These are phyloP conservation scores for Trichophyton equinum DNA, from an alignment of 2,329 filamentous ascomycete species.

Conservation along the genomic window DNA sequence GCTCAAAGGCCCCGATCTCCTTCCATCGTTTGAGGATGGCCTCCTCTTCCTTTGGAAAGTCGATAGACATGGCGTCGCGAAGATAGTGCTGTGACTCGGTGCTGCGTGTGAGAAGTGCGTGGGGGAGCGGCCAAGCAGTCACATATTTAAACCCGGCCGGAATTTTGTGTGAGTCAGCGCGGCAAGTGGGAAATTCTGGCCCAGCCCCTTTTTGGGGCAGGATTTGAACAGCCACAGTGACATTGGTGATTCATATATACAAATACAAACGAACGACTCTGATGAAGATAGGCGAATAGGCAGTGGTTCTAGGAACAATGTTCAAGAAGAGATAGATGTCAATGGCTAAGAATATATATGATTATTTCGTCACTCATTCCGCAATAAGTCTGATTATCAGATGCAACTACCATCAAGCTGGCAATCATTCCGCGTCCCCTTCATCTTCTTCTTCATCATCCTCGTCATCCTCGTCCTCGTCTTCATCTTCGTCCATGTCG, in stretches of 20 bases:
- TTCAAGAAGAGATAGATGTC: background rate
- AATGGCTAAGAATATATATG: slow-evolving; percentile 4
- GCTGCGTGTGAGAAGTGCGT: background rate
- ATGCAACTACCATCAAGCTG: background rate
- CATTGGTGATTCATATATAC: background rate
- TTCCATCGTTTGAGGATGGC: slow-evolving; percentile 73
- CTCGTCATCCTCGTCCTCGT: slow-evolving; percentile 45
- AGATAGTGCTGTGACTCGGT: background rate
- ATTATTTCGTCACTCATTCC: background rate
- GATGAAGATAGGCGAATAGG: background rate
- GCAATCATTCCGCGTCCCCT: slow-evolving; percentile 19
- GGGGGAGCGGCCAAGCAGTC: background rate
- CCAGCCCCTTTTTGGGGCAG: background rate
- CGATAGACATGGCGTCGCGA: slow-evolving; percentile 58
- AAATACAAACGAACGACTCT: background rate
- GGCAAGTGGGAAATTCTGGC: background rate
- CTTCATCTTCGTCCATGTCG: slow-evolving; percentile 56
- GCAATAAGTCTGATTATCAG: background rate
- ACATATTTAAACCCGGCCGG: background rate
- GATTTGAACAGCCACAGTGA: too few species aligned
- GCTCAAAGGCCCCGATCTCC: slow-evolving; percentile 81
- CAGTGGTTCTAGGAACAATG: background rate
- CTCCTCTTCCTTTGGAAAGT: slow-evolving; percentile 88
- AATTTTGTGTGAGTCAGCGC: background rate
- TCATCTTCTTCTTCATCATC: slow-evolving; percentile 41